Evolutionary conservation across 176 grass and related monocot species (phyloP), one percentile per base, ranked within the genome.

Genomic region (Rhipidocladum racemiflorum): DNA sequence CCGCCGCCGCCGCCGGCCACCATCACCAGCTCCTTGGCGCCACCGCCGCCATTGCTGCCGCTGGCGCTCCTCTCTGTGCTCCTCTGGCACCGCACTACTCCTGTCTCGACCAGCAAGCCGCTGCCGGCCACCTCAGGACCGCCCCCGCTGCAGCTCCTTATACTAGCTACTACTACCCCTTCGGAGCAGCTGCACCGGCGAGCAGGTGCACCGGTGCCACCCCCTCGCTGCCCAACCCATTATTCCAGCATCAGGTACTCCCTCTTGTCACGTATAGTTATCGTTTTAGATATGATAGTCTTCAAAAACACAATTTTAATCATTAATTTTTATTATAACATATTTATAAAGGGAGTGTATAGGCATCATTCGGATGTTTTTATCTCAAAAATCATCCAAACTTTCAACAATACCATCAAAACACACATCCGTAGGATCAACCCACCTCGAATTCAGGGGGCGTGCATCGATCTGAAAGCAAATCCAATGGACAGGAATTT

Each of bases 31-130:
- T 10, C 75, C 46, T 18, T 2, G 64, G 25, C 34, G 10, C 64
- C 30, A n/a, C 28, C 32, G 23, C 24, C 39, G 28, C 80, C 17
- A 4, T 12, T 11, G 45, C 25, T 30, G 70, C 5, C 34, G 28
- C 70, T 8, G 7, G 6, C 56, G 40, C 43, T 11, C 21, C n/a
- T 56, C 53, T 23, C 13, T 15, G 42, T 11, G 1, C 63, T 7
- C 0, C 48, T 4, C 18, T 61, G 3, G 3, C 75, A 45, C 20
- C 83, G 27, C 44, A 56, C 72, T 66, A 66, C 24, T 6, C 23
- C 35, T 67, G 28, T 18, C 53, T 71, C 73, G 84, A 86, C 84
- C 84, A 80, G 57, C 56, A 23, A 48, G 28, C 27, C 7, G 63
- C 53, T 57, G 13, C 44, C 35, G 32, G 39, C 10, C 34, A 55